These are phyloP conservation scores for Hymenoscyphus fructigenus DNA, from an alignment of 2,329 filamentous ascomycete species.

Conservation along the genomic window DNA sequence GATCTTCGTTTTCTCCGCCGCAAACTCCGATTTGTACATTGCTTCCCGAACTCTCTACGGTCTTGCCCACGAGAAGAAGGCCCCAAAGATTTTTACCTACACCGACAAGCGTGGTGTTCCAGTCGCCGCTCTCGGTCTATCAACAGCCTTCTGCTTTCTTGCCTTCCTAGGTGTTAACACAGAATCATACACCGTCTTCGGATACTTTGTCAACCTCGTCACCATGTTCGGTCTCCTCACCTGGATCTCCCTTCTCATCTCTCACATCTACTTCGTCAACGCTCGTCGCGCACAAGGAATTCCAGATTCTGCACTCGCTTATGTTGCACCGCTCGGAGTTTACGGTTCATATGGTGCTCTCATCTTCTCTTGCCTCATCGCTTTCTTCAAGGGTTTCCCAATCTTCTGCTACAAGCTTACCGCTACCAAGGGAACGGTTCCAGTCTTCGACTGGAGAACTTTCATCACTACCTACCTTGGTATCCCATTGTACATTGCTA, in stretches of 20 bases:
- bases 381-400: slow-evolving; percentile 79
- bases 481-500: slow-evolving; percentile 60
- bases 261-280: slow-evolving; percentile 65
- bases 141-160: slow-evolving; percentile 56
- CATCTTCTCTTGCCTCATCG: slow-evolving; percentile 68
- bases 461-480: slow-evolving; percentile 64
- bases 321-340: slow-evolving; percentile 69
- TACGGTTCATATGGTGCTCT: slow-evolving; percentile 68
- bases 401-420: slow-evolving; percentile 64
- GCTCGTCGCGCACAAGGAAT: slow-evolving; percentile 62
- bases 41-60: slow-evolving; percentile 70
- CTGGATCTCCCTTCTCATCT: slow-evolving; percentile 57
- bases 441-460: slow-evolving; percentile 60
- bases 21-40: slow-evolving; percentile 61
- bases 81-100: slow-evolving; percentile 56
- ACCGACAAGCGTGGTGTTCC: slow-evolving; percentile 57
- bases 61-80: slow-evolving; percentile 64
- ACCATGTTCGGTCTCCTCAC: slow-evolving; percentile 34
- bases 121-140: slow-evolving; percentile 45
- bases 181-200: slow-evolving; percentile 62
- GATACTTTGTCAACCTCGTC: slow-evolving; percentile 70
- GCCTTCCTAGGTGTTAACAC: slow-evolving; percentile 64
- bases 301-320: slow-evolving; percentile 55
- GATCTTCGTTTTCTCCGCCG: slow-evolving; percentile 63
- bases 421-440: slow-evolving; percentile 38